Evolutionary conservation across 129 eudicot genomes (phyloP), one percentile per base, ranked within the genome.

Genomic region (Tanacetum coccineum): DNA sequence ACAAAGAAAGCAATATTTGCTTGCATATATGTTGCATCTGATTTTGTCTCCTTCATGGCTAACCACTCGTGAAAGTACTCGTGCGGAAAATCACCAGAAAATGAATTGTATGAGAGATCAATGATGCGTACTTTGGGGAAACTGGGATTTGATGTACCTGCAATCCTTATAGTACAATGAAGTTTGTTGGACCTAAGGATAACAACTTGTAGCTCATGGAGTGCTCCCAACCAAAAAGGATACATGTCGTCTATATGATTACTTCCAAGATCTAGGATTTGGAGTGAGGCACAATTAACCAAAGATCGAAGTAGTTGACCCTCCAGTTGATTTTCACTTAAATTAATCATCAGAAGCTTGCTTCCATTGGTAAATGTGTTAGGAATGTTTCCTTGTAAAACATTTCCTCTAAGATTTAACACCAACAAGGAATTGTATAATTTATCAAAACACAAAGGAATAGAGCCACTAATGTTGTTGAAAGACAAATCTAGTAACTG

Each of bases 81-180:
- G 0, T 12, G 7, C 0, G 74, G 78, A 9, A 66, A 12, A 6
- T 15, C 14, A 6, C 82, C 74, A 48, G 22, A 56, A 54, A 67
- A 78, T 13, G 19, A 18, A n/a, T 72, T 78, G 32, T 28, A 15
- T 0, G 78, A 72, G 5, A 78, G 66, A 47, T 72, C 75, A 15
- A 78, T 14, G 32, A 72, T 72, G 0, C 69, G 64, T 26, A 78
- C 14, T 30, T 47, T 49, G 4, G 74, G 63, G 15, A 72, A 11
- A 15, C 55, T 51, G 22, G 8, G 5, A 4, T 2, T 54, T 54
- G 54, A 4, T 7, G 11, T 28, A 28, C 36, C 36, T 28, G 36
- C 2, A 7, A 4, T 25, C 51, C 13, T 40, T 11, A 68, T 68
- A 6, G 12, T 10, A 40, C 73, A 53, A 13, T 40, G 0, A 22